These are phyloP conservation scores for Heimioporus sp. DNA, from an alignment of 768 basidiomycete species.

Conservation along the genomic window DNA sequence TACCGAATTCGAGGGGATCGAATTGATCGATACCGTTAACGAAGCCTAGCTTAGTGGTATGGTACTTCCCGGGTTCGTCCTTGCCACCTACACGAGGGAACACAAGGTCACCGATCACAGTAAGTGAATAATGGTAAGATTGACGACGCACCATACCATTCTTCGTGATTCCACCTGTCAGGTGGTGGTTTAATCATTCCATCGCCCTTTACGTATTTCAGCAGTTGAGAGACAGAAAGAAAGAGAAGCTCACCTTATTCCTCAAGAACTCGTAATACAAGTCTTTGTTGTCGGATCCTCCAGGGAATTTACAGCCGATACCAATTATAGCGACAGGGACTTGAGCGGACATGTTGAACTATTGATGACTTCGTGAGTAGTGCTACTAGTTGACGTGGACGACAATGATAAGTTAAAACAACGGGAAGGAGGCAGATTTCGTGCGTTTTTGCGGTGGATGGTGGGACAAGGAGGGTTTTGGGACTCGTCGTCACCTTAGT, in stretches of 20 bases:
- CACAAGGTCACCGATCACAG: neutral
- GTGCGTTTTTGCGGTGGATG: too few species aligned
- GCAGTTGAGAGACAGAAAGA: neutral
- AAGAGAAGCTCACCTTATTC: conserved; percentile 21
- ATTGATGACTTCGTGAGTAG: neutral
- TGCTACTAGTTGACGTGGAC: neutral
- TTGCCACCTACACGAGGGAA: conserved; percentile 18
- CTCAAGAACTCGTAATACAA: conserved; percentile 30
- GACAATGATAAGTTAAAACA: too few species aligned
- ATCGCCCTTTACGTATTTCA: conserved; percentile 23
- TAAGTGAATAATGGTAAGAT: neutral
- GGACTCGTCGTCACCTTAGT: neutral
- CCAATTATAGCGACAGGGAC: conserved; percentile 29
- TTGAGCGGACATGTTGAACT: conserved; percentile 27
- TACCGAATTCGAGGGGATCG: conserved; percentile 34
- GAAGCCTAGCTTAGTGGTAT: conserved; percentile 29
- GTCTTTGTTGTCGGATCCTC: conserved; percentile 30
- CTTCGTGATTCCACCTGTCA: conserved; percentile 29
- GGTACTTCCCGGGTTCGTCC: conserved; percentile 32
- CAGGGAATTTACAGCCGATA: conserved; percentile 33
- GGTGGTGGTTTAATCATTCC: conserved; percentile 27
- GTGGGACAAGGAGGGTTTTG: too few species aligned
- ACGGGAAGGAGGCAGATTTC: too few species aligned
- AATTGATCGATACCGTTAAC: conserved; percentile 32
- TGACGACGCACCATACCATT: conserved; percentile 30